Evolutionary conservation across 2,329 filamentous ascomycete genomes (phyloP), one percentile per base, ranked within the genome.

Genomic region (Fonsecaea nubica): DNA sequence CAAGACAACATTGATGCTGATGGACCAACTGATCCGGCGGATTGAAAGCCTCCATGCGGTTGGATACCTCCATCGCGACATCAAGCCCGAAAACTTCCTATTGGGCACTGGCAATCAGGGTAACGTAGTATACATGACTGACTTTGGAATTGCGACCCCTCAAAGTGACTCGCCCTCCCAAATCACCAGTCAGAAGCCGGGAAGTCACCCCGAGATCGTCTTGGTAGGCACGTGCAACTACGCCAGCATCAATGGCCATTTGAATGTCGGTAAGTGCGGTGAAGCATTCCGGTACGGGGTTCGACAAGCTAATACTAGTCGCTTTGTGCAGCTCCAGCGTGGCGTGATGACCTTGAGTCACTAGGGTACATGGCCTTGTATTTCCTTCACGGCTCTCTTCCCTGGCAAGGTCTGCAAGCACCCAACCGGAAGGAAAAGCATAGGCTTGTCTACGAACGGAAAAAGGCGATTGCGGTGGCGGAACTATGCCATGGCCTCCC

Each of bases 341-440:
- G 53, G 18, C 38, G 62, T 59, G 62, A 64, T 4, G 30, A 32
- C 30, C 30, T 32, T 32, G 30, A 32, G 30, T 32, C 30, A 32
- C 30, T 32, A 32, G 30, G 30, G 30, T 32, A 32, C 6, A 32
- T 32, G 30, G 30, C 30, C 30, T 32, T 32, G 30, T 32, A 32
- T 32, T 32, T 32, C 30, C 30, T 32, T 32, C 30, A 32, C 6
- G 30, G 30, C 4, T 32, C 30, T 32, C 30, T 32, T 32, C 30
- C 30, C 30, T 91, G 89, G 89, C 88, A 91, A 76, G 89, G 88
- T 8, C 81, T 91, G 69, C 90, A 90, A 81, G 63, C 89, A 77
- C 18, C 59, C 42, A 61, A 30, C 35, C 66, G 59, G 15, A 12
- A 55, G 7, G 59, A 66, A 40, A 68, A 58, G 42, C 21, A 68